Percentiles rank a stretch among this genome's conserved stretches.
Conservation (phyloP, 2,329 filamentous ascomycete species). For the Cladosporium cucumerinum region DNA sequence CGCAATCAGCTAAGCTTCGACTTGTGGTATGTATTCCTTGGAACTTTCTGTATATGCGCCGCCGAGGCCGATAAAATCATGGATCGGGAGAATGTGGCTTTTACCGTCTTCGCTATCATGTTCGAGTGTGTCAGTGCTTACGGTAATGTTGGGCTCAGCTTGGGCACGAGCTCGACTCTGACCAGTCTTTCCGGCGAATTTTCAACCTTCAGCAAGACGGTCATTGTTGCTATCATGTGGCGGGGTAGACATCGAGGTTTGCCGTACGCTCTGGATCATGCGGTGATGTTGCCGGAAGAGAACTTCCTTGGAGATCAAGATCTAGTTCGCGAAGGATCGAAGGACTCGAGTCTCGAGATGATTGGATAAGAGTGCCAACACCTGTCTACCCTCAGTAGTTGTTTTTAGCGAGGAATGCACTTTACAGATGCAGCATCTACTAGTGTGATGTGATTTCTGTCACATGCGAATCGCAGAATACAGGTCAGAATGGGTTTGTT, state of each 20-base stretch:
- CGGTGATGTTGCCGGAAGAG: slow-evolving; percentile 52
- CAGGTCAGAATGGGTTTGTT: background rate
- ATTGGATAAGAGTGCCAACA: background rate
- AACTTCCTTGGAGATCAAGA: background rate
- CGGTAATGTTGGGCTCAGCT: slow-evolving; percentile 26
- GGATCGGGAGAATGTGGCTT: slow-evolving; percentile 21
- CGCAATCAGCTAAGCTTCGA: slow-evolving; percentile 40
- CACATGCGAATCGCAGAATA: background rate
- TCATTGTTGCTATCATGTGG: slow-evolving; percentile 61
- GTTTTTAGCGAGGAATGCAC: background rate
- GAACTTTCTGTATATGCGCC: slow-evolving; percentile 40
- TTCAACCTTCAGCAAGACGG: slow-evolving; percentile 60
- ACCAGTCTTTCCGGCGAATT: slow-evolving; percentile 67
- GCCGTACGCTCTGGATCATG: slow-evolving; percentile 62
- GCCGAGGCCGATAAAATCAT: slow-evolving; percentile 30
- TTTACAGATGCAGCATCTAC: background rate
- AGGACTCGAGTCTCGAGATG: background rate
- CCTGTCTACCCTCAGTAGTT: background rate
- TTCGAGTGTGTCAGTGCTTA: slow-evolving; percentile 40
- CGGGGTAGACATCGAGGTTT: slow-evolving; percentile 60
- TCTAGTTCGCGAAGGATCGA: background rate
- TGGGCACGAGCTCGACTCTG: slow-evolving; percentile 30
- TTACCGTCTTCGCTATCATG: slow-evolving; percentile 38
- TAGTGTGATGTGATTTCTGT: background rate
- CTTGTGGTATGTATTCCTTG: slow-evolving; percentile 41